Evolutionary conservation across 78 protist species (phyloP), one percentile per base, ranked within the genome.

Genomic region (Chrysochromulina parva): DNA sequence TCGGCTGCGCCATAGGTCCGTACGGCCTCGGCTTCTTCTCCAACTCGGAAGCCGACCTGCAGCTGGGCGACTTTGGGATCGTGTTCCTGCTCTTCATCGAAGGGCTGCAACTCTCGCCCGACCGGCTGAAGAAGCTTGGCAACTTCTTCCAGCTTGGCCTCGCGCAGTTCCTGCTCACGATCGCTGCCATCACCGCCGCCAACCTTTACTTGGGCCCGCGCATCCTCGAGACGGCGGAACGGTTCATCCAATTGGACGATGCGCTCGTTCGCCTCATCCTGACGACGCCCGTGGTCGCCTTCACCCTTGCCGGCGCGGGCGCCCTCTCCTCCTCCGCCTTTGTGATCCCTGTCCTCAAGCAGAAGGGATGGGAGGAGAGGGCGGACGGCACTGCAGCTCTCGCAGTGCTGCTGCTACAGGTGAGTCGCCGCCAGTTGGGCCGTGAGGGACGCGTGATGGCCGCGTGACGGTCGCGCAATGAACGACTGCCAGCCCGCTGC

Each of bases 291-390:
- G 50, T 13, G 50, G 48, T 11, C 24, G 78, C 78, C 17, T 6
- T 69, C 78, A 3, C 3, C 28, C 50, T 69, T 19, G 82, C n/a
- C 55, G 14, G 1, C 55, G 82, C 82, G 14, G 58, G 53, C 24
- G 19, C 58, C 55, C 53, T 74, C 82, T 74, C 82, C 82, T 48
- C 82, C 28, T 74, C 82, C 82, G 82, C 82, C 52, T 74, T 74
- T 14, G 55, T 50, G 13, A 2, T 74, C 13, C 82, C 53, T 9
- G n/a, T 48, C 55, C 57, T 74, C 57, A 38, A 50, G n/a, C 24
- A 74, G 57, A 2, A 13, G 13, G 82, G 82, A 6, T 69, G 78
- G 78, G 78, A 69, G 14, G 78, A 69, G 9, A 3, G 14, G 14
- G 17, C 28, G 48, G 28, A 5, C 17, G 78, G 78, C 24, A 13